These are phyloP conservation scores for Sporothrix mexicana DNA, from an alignment of 2,329 filamentous ascomycete species.

Conservation along the genomic window DNA sequence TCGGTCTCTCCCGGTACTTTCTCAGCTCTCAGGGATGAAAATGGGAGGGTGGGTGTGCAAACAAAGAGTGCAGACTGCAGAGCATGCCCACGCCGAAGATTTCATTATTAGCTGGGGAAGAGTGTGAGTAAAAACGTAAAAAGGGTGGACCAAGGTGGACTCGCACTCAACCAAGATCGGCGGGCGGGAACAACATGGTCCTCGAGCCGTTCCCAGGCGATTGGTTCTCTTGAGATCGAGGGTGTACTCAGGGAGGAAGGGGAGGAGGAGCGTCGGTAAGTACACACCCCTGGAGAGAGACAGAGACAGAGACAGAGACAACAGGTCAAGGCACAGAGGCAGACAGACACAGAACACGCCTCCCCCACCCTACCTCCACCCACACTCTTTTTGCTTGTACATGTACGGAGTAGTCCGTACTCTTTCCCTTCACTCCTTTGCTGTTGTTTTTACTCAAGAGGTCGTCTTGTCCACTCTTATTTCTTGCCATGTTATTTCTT, in stretches of 20 bases:
- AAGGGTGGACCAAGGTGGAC: neutral
- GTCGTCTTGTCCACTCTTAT: neutral
- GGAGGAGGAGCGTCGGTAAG: neutral
- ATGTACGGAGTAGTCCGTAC: too few relatives aligned
- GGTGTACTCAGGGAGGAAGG: neutral
- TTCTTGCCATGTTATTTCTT: neutral
- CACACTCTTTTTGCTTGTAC: neutral
- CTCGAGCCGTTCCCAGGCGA: conserved; percentile 25
- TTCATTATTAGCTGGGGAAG: neutral
- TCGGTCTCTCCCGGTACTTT: neutral
- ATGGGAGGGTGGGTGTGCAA: neutral
- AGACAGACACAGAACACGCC: neutral
- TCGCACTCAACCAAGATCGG: conserved; percentile 23
- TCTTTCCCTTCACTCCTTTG: neutral
- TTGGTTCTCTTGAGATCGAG: conserved; percentile 12
- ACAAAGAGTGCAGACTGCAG: neutral
- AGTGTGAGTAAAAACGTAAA: neutral
- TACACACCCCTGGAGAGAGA: neutral
- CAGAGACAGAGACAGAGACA: neutral
- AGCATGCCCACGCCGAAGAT: too few relatives aligned
- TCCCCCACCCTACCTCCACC: conserved; percentile 19
- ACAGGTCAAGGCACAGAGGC: neutral
- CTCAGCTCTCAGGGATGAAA: neutral
- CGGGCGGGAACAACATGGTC: conserved; percentile 11
- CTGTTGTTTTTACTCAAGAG: neutral